Evolutionary conservation across 2,329 filamentous ascomycete genomes (phyloP).

Genomic region (Monilinia polystroma): DNA sequence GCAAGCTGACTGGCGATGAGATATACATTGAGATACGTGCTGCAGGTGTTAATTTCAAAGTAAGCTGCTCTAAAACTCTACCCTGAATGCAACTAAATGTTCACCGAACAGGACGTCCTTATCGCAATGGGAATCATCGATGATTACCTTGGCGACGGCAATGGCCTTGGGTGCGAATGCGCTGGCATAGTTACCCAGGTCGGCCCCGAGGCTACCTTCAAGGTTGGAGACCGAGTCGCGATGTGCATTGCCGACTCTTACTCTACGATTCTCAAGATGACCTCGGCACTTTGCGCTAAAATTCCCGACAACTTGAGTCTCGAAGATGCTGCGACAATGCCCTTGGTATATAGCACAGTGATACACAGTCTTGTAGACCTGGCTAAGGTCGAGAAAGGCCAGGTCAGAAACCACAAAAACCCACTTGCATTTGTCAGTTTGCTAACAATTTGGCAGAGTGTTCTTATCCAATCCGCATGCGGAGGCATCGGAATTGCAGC

Average conservation of each 20-base stretch:
- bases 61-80: background rate
- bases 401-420: background rate
- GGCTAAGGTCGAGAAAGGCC: constrained; percentile 7
- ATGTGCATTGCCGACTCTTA: background rate
- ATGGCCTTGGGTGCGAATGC: constrained; percentile 32
- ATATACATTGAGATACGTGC: constrained; percentile 24
- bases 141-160: constrained; percentile 26
- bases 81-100: background rate
- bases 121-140: constrained; percentile 31
- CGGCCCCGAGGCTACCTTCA: constrained; percentile 29
- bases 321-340: constrained; percentile 29
- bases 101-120: constrained; percentile 26
- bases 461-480: constrained; percentile 40
- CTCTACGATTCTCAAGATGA: constrained; percentile 22
- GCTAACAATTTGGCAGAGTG: constrained; percentile 27
- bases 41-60: constrained; percentile 27
- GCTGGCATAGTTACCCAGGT: constrained; percentile 34
- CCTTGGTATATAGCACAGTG: constrained; percentile 29
- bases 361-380: constrained; percentile 27
- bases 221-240: constrained; percentile 34
- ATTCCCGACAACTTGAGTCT: constrained; percentile 27
- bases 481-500: constrained; percentile 41
- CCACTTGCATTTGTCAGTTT: background rate
- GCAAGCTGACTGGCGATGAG: constrained; percentile 20
- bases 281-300: constrained; percentile 37